A percentile compares a stretch with the other conserved stretches of the same genome.
Conservation (phyloP, 1,139 yeast genomes). For the Hemisphaericaspora xylanilytica region DNA sequence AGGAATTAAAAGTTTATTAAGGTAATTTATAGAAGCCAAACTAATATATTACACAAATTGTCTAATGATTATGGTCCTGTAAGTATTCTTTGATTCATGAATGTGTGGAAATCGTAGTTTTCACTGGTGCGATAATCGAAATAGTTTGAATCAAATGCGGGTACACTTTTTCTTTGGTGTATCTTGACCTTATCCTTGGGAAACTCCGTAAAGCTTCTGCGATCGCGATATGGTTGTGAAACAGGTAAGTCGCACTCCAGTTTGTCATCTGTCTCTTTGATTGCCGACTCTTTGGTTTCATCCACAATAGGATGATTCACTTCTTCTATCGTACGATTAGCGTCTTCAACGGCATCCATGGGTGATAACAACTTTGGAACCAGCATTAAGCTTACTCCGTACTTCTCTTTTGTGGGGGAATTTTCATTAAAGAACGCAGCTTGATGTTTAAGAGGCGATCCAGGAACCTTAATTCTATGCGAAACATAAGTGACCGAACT, state of each 20-base stretch:
- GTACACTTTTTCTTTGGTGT: constrained; percentile 8
- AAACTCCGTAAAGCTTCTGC: background rate
- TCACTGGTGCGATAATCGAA: constrained; percentile 33
- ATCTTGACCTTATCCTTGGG: background rate
- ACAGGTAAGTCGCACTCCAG: background rate
- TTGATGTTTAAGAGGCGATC: no score
- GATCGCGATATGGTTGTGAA: no score
- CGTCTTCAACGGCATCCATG: background rate
- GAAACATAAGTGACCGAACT: constrained; percentile 17
- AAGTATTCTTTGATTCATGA: constrained; percentile 29
- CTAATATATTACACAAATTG: background rate
- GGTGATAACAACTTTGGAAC: background rate
- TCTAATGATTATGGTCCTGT: background rate
- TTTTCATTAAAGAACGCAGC: background rate
- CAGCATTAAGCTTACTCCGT: background rate
- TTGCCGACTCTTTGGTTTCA: no score
- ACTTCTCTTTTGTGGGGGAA: no score
- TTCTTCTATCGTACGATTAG: no score
- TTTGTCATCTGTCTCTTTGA: no score
- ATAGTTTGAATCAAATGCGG: constrained; percentile 14
- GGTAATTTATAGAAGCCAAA: background rate
- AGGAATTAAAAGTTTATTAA: background rate
- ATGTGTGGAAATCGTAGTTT: constrained; percentile 37
- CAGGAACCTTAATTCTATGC: no score
- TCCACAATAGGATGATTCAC: no score